A percentile compares a stretch with the other conserved stretches of the same genome.
phyloP scores from a whole-genome alignment of 768 basidiomycete genomes.

The Lyophyllum semitale region DNA sequence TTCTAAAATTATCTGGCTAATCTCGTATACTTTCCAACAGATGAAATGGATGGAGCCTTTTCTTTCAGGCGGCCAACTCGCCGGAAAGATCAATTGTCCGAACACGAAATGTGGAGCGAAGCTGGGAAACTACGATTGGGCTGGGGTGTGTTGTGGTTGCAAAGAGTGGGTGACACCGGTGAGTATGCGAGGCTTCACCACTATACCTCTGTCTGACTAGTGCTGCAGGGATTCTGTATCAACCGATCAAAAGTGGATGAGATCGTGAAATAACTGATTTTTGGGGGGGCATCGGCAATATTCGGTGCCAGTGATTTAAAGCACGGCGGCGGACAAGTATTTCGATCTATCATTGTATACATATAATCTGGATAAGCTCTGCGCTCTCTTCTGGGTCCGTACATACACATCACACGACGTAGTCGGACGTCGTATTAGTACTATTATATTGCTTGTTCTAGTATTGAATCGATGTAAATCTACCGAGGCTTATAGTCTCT shows the following conservation, averaged over 20 bases:
- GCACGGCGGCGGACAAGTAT: background rate
- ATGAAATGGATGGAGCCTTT: slow-evolving; percentile 96
- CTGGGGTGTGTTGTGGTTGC: slow-evolving; percentile 89
- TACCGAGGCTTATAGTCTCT: no score
- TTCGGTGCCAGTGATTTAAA: no score
- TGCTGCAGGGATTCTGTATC: slow-evolving; percentile 60
- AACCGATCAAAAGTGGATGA: slow-evolving; percentile 72
- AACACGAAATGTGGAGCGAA: slow-evolving; percentile 90
- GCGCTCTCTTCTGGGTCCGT: background rate
- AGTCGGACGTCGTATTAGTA: no score
- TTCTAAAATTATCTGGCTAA: background rate
- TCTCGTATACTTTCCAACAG: slow-evolving; percentile 34
- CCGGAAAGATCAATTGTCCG: slow-evolving; percentile 91
- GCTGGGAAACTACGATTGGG: slow-evolving; percentile 97
- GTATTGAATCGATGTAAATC: no score
- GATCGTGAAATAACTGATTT: slow-evolving; percentile 35
- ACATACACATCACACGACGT: background rate
- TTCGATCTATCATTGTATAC: background rate
- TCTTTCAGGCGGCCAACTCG: slow-evolving; percentile 70
- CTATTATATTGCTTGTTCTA: no score
- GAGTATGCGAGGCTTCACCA: slow-evolving; percentile 26
- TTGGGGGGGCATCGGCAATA: no score
- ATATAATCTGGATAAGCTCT: background rate
- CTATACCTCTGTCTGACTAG: background rate
- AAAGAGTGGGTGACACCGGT: slow-evolving; percentile 93